These are phyloP conservation scores for Phycomyces blakesleeanus DNA, from an alignment of 192 early-diverging fungal genomes.

Conservation along the genomic window DNA sequence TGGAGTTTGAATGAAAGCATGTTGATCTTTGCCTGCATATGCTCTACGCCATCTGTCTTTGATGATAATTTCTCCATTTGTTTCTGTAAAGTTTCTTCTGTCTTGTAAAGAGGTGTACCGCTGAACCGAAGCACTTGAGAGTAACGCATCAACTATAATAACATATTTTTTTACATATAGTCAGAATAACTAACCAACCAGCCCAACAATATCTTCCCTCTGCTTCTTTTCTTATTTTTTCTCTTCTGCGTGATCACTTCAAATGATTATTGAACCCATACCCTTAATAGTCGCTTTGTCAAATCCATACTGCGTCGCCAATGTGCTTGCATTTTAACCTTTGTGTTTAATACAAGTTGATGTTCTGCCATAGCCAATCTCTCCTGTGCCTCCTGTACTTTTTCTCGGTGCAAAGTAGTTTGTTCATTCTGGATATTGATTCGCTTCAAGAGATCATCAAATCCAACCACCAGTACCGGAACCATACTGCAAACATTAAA, in stretches of 20 bases:
- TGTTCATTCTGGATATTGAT: conserved; percentile 71
- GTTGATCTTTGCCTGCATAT: conserved; percentile 71
- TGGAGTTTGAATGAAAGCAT: conserved; percentile 80
- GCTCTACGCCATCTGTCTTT: conserved; percentile 50
- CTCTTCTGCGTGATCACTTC: no score
- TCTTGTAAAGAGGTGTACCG: conserved; percentile 74
- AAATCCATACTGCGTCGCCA: conserved; percentile 74
- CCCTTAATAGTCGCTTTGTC: conserved; percentile 67
- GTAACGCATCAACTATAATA: conserved; percentile 74
- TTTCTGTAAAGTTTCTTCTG: conserved; percentile 74
- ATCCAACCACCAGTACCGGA: conserved; percentile 86
- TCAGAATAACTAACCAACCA: not conserved
- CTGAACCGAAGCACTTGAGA: conserved; percentile 81
- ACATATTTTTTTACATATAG: not conserved
- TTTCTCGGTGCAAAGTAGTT: conserved; percentile 63
- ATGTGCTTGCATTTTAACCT: conserved; percentile 71
- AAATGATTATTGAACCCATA: no score
- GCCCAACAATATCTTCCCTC: no score
- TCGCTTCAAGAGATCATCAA: conserved; percentile 86
- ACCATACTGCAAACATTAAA: conserved; percentile 63
- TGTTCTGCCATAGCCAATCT: conserved; percentile 56
- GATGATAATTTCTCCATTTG: conserved; percentile 68
- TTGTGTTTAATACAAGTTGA: conserved; percentile 71
- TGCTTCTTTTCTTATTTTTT: no score
- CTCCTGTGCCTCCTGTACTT: conserved; percentile 61